Percentiles rank a stretch among this genome's conserved stretches.
These are phyloP conservation scores for Rhodotorula toruloides DNA, from an alignment of 768 basidiomycete species.

Conservation along the genomic window DNA sequence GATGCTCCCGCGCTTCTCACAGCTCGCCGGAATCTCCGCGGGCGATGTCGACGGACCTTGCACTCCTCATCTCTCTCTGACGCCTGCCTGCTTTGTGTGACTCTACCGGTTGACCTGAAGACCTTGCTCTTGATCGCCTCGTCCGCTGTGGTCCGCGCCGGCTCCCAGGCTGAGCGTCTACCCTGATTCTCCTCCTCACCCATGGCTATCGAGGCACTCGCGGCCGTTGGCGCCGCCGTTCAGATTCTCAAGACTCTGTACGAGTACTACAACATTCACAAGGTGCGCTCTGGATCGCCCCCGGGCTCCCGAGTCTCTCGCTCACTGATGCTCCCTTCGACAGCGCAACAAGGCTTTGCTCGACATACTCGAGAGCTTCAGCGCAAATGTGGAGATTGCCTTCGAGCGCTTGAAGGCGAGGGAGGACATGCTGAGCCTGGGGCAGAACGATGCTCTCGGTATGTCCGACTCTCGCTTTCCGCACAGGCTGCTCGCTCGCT, in stretches of 20 bases:
- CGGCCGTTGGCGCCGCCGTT: conserved; percentile 24
- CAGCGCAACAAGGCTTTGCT: conserved; percentile 24
- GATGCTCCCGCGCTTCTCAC: too few relatives aligned
- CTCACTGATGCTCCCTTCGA: background rate
- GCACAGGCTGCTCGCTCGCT: background rate
- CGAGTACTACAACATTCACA: background rate
- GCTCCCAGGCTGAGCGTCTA: too few relatives aligned
- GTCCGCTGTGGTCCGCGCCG: too few relatives aligned
- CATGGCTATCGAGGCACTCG: conserved; percentile 4
- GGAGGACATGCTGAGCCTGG: conserved; percentile 17
- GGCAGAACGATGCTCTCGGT: conserved; percentile 19
- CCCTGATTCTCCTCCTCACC: background rate
- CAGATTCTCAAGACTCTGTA: conserved; percentile 30
- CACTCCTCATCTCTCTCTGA: too few relatives aligned
- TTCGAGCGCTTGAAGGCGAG: conserved; percentile 27
- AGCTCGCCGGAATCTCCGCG: too few relatives aligned
- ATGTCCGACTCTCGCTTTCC: background rate
- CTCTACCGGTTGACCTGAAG: too few relatives aligned
- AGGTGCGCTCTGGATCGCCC: too few relatives aligned
- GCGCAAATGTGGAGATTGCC: conserved; percentile 20
- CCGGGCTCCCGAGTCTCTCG: too few relatives aligned
- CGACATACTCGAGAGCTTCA: conserved; percentile 29
- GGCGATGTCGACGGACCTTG: too few relatives aligned
- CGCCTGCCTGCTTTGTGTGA: too few relatives aligned
- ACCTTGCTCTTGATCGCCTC: too few relatives aligned